Percentiles rank a stretch among this genome's conserved stretches.
Evolutionary conservation across 495 filamentous ascomycete genomes (phyloP).

Genomic region (Aspergillus conjunctus): DNA sequence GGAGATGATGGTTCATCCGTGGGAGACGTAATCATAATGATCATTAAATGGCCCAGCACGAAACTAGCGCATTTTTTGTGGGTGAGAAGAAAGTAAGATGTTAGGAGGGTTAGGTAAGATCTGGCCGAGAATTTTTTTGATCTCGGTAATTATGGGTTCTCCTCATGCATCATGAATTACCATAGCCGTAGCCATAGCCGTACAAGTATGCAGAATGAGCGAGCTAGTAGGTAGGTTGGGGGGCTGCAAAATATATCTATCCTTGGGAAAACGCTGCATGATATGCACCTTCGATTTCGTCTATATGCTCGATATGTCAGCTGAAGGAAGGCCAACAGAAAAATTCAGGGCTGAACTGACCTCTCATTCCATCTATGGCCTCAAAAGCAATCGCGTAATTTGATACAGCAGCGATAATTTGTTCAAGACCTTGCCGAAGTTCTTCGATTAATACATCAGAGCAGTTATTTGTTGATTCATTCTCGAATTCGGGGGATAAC

Average conservation of each 20-base stretch:
- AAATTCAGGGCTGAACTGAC: constrained; percentile 34
- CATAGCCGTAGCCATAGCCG: not conserved
- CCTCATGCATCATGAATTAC: not conserved
- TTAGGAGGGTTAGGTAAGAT: not conserved
- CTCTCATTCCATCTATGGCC: constrained; percentile 64
- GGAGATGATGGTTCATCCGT: not conserved
- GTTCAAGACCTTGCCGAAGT: constrained; percentile 54
- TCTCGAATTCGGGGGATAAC: constrained; percentile 40
- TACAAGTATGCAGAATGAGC: no score
- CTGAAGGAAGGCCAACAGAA: not conserved
- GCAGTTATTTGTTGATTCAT: constrained; percentile 30
- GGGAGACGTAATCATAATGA: not conserved
- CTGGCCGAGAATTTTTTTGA: not conserved
- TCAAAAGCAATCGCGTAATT: constrained; percentile 63
- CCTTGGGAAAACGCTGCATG: constrained; percentile 43
- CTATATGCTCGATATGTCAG: constrained; percentile 28
- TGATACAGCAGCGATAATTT: constrained; percentile 51
- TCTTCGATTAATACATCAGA: constrained; percentile 51
- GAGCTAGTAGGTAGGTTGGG: not conserved
- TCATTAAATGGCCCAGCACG: not conserved
- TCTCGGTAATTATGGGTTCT: not conserved
- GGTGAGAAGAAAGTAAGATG: not conserved
- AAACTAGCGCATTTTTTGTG: not conserved
- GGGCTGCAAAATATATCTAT: constrained; percentile 5
- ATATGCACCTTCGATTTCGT: constrained; percentile 51